A percentile compares a stretch with the other conserved stretches of the same genome.
Conservation (phyloP, 2,329 filamentous ascomycete species). For the Cladobotryum mycophilum region DNA sequence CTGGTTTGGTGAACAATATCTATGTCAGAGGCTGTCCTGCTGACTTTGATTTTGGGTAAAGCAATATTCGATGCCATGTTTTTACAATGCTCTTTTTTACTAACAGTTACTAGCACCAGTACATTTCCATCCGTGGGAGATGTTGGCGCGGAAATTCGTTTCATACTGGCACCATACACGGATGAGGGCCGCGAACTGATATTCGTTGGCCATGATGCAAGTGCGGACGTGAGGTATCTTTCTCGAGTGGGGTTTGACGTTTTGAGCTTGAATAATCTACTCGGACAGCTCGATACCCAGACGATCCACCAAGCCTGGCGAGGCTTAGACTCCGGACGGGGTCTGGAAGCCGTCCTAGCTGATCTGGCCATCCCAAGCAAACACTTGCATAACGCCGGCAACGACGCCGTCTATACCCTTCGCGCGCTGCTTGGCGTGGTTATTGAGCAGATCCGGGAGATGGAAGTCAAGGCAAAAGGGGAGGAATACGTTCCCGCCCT, state of each 20-base stretch:
- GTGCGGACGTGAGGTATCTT: conserved; percentile 63
- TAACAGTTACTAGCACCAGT: conserved; percentile 30
- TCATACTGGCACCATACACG: conserved; percentile 29
- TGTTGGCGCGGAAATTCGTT: conserved; percentile 28
- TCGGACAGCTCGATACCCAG: conserved; percentile 67
- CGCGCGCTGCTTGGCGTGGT: conserved; percentile 57
- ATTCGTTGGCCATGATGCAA: conserved; percentile 71
- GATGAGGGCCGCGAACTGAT: conserved; percentile 49
- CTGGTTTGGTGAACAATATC: conserved; percentile 56
- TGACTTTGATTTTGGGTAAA: conserved; percentile 68
- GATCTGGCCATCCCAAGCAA: conserved; percentile 57
- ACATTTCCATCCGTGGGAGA: conserved; percentile 32
- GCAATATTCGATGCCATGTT: background rate
- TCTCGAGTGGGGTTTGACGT: conserved; percentile 57
- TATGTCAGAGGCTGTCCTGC: conserved; percentile 70
- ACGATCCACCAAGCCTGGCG: conserved; percentile 60
- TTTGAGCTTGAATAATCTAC: conserved; percentile 41
- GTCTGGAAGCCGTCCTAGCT: conserved; percentile 55
- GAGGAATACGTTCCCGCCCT: conserved; percentile 14
- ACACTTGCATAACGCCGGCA: conserved; percentile 80
- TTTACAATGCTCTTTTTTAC: background rate
- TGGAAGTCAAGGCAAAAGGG: conserved; percentile 14
- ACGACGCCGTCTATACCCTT: conserved; percentile 77
- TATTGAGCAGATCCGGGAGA: conserved; percentile 18
- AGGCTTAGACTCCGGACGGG: conserved; percentile 44